Evolutionary conservation across 192 early-diverging fungal genomes (phyloP), one percentile per base, ranked within the genome.

Genomic region (Entophlyctis helioformis): DNA sequence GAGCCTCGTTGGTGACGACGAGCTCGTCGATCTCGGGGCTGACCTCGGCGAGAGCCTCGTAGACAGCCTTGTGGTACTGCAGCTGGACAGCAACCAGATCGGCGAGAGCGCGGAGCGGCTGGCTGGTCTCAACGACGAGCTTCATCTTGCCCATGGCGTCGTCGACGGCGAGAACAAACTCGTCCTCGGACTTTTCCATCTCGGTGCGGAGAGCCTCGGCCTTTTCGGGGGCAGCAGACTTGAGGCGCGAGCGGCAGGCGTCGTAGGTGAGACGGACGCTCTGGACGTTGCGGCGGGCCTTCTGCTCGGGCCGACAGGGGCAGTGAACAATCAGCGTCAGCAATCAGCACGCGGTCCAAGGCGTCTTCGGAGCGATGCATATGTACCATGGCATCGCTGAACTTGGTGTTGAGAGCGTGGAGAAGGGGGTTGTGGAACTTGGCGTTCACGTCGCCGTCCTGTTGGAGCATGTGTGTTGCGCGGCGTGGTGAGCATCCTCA

Each of bases 141-240:
- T 85, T 86, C 95, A 98, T 98, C 48, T 91, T 74, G 8, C 69
- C 82, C 62, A 90, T 98, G 16, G 89, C 87, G 54, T 96, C 90
- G 57, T 96, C 92, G 23, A 98, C 84, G 5, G 86, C 84, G 12
- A 83, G 85, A 6, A 96, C 89, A 78, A 96, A 96, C 42, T 84
- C 78, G 71, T 96, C 95, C 62, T 98, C 91, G 15, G 88, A 82
- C 29, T 80, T 66, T 56, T 91, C 86, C n/a, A 94, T 85, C 44
- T 95, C 89, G 4, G 74, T 54, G 21, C 88, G 74, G 20, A 74
- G 74, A 26, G 66, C 80, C 31, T 94, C 91, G 7, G 75, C 79
- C 23, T 63, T 60, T 26, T 84, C 80, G 9, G 88, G 78, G 22
- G 60, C 59, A 0, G 84, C 82, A 16, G 75, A 67, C 62, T 86